These are phyloP conservation scores for Ogataea naganishii DNA, from an alignment of 805 yeast species.

Conservation along the genomic window DNA sequence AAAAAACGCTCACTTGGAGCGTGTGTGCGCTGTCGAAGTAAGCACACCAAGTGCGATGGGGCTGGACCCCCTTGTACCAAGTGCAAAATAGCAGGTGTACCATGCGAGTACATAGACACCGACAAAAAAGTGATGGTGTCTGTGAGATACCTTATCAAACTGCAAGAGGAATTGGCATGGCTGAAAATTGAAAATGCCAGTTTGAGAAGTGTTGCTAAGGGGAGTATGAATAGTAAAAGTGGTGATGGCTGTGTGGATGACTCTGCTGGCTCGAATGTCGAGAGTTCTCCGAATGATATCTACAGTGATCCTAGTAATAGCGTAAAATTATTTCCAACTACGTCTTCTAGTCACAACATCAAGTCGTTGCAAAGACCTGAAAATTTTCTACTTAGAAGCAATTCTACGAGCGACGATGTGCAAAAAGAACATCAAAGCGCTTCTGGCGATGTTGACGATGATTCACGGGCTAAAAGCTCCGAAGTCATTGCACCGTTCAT, in stretches of 20 bases:
- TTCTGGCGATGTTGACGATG: slow-evolving; percentile 1
- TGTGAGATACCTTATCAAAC: slow-evolving; percentile 54
- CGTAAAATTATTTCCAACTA: too few species aligned
- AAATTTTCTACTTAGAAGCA: too few species aligned
- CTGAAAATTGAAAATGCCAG: slow-evolving; percentile 59
- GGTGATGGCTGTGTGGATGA: too few species aligned
- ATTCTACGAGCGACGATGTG: too few species aligned
- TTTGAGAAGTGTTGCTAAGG: slow-evolving; percentile 36
- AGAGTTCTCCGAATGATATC: too few species aligned
- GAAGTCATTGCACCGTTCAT: slow-evolving; percentile 66
- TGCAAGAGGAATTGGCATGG: slow-evolving; percentile 60
- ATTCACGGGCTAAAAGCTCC: slow-evolving; percentile 1
- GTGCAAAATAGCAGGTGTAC: slow-evolving; percentile 44
- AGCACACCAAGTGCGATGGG: slow-evolving; percentile 74
- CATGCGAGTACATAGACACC: slow-evolving; percentile 66
- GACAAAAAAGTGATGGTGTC: slow-evolving; percentile 68
- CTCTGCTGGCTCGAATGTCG: too few species aligned
- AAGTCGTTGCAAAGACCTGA: too few species aligned
- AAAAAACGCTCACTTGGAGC: slow-evolving; percentile 20
- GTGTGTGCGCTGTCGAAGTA: slow-evolving; percentile 59
- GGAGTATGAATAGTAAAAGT: too few species aligned
- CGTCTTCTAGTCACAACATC: too few species aligned
- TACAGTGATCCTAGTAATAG: too few species aligned
- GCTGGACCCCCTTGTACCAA: slow-evolving; percentile 59
- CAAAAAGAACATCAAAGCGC: too few species aligned